Percentiles rank a stretch among this genome's conserved stretches.
These are phyloP conservation scores for Candida tetrigidarum DNA, from an alignment of 1,139 yeast species.

Conservation along the genomic window DNA sequence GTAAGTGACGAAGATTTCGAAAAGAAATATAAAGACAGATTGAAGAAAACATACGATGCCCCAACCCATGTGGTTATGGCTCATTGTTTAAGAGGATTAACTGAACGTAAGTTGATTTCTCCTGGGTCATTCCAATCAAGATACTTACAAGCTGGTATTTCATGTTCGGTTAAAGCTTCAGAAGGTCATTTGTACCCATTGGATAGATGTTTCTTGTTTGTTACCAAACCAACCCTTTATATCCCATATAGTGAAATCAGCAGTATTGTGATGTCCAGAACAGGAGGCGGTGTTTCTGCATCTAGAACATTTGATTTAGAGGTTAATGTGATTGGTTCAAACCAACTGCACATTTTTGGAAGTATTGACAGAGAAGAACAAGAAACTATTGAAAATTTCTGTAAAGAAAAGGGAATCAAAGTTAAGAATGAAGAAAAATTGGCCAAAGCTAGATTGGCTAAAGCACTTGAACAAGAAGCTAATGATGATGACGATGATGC, in stretches of 20 bases:
- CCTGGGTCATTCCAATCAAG: conserved; percentile 86
- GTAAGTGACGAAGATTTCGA: conserved; percentile 83
- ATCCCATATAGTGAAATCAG: conserved; percentile 86
- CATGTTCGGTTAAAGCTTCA: conserved; percentile 92
- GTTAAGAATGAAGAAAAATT: conserved; percentile 91
- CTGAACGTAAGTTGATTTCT: conserved; percentile 81
- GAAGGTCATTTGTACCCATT: conserved; percentile 93
- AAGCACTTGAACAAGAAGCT: conserved; percentile 72
- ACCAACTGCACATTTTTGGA: conserved; percentile 81
- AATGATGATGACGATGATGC: conserved; percentile 67
- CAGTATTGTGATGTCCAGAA: conserved; percentile 81
- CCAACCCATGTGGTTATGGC: conserved; percentile 86
- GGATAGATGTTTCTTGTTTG: conserved; percentile 88
- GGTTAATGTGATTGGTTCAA: conserved; percentile 66
- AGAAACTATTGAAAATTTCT: conserved; percentile 71
- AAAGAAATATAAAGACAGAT: conserved; percentile 73
- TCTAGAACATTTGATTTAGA: conserved; percentile 94
- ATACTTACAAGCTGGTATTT: conserved; percentile 78
- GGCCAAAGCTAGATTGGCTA: conserved; percentile 78
- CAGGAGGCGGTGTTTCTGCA: conserved; percentile 78
- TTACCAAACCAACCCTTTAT: conserved; percentile 92
- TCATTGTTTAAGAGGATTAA: conserved; percentile 87
- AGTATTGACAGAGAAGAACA: conserved; percentile 93
- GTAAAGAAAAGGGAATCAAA: conserved; percentile 75
- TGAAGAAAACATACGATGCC: conserved; percentile 79